Base-by-base conservation (phyloP, 768 basidiomycete species). In the Postia placenta region DNA sequence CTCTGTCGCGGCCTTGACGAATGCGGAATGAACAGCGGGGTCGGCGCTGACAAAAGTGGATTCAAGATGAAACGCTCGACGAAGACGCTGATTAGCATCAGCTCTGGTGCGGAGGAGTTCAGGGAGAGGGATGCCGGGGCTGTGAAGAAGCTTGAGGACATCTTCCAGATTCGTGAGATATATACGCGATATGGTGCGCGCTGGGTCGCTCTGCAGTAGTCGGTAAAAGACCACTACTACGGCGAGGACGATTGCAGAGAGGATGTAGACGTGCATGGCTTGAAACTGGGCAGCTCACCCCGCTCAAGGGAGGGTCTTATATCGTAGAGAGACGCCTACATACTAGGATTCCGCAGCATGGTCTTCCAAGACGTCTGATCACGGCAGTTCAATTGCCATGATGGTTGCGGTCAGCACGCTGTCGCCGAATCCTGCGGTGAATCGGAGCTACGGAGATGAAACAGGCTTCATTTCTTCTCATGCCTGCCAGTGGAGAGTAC, bases 41-140 rank as follows among this genome's bases (percentile, higher is more conserved):
- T 74, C 66, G 0, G 45, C 28, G 36, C 69, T 74, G 23, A 82
- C 79, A 35, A 83, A 83, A 0, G 81, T 78, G 41, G 74, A 83
- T 0, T 74, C 69, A 9, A 67, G 47, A 4, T 40, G 40, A 38
- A 63, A 61, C 0, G 60, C 49, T 4, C 47, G 50, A 11, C 48
- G 17, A 30, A 63, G 56, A 15, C 60, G 60, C n/a, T 37, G 28
- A 38, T 63, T 63, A 1, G 61, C 51, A 5, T 17, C 11, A 2
- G 60, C 50, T 7, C 61, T 47, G 6, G 57, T 24, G 1, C 5
- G 36, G 3, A 62, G 48, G 2, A 51, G 56, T 0, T 28, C 5
- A 11, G 27, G 9, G n/a, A 56, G 33, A 4, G 55, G 7, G 12
- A 19, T 12, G 15, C 43, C 38, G 15, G 56, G 52, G 20, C 33